Evolutionary conservation across 192 early-diverging fungal genomes (phyloP), one percentile per base, ranked within the genome.

Genomic region (Coemansia sp.): DNA sequence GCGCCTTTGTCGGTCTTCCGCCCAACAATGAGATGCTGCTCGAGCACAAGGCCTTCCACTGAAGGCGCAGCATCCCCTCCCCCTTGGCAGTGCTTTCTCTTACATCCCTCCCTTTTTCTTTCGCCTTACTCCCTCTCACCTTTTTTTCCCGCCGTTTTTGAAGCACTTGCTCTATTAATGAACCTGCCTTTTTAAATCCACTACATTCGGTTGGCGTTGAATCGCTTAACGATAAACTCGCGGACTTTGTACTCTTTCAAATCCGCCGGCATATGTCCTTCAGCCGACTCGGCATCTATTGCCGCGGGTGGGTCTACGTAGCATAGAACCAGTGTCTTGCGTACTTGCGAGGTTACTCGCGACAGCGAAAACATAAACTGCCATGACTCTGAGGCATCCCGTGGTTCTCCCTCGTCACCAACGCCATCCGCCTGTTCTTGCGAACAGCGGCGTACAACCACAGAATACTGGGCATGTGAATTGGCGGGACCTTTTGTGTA

Each of bases 11-110:
- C 64, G 97, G 95, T 72, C 87, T 99, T 45, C 85, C 95, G 29
- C 94, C 96, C 63, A 91, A 95, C 88, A 96, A 92, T 79, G 96
- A 99, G 77, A 97, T 97, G 96, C 86, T 93, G 80, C 89, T 99
- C 45, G 95, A 98, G 87, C 89, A 91, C 86, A 91, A 90, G 86
- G 87, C 86, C 67, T 89, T 84, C 78, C 81, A 86, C 67, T 86
- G 69, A 69, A 36, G n/a, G n/a, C 6, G 39, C 59, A 21, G 9
- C 16, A 62, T 33, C 3, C 16, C 41, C 10, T 41, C 37, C 37
- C 7, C 37, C 37, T 39, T 24, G 35, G 37, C 33, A n/a, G 31
- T n/a, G 54, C 54, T 57, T n/a, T 34, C 33, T 57, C 53, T 56
- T 54, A 27, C 53, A 17, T 16, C 31, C 14, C 10, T 17, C 29